Evolutionary conservation across 805 yeast species (phyloP).

Genomic region (Hanseniaspora lindneri): DNA sequence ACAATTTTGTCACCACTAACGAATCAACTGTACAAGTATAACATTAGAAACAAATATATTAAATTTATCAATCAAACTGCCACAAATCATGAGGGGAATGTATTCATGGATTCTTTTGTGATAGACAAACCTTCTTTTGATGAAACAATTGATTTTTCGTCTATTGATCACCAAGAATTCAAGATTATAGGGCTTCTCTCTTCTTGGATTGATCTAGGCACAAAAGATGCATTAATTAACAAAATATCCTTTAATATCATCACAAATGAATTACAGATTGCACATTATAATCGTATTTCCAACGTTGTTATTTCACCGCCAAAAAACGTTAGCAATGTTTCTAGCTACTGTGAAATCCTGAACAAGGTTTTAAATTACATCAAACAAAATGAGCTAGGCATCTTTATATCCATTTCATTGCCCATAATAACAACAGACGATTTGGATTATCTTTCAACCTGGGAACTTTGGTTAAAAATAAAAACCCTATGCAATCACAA

Average conservation of each 20-base stretch:
- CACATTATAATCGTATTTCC: conserved; percentile 25
- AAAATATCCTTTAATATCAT: conserved; percentile 44
- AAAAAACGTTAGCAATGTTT: conserved; percentile 40
- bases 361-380: conserved; percentile 26
- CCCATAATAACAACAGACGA: conserved; percentile 38
- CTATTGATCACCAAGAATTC: conserved; percentile 21
- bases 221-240: conserved; percentile 37
- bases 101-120: conserved; percentile 32
- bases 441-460: conserved; percentile 44
- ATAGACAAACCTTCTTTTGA: conserved; percentile 34
- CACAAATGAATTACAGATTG: conserved; percentile 49
- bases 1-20: conserved; percentile 6
- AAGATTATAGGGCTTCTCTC: conserved; percentile 42
- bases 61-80: conserved; percentile 9
- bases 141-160: conserved; percentile 13
- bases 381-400: conserved; percentile 23
- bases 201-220: conserved; percentile 61
- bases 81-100: conserved; percentile 32
- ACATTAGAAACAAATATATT: conserved; percentile 7
- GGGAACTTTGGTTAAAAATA: conserved; percentile 67
- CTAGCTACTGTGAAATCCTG: conserved; percentile 38
- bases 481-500: conserved; percentile 46
- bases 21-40: conserved; percentile 10
- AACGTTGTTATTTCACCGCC: conserved; percentile 56
- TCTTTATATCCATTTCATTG: conserved; percentile 37